Evolutionary conservation across 1,139 yeast species (phyloP), one percentile per base, ranked within the genome.

Genomic region (Pichiaceae sp.): DNA sequence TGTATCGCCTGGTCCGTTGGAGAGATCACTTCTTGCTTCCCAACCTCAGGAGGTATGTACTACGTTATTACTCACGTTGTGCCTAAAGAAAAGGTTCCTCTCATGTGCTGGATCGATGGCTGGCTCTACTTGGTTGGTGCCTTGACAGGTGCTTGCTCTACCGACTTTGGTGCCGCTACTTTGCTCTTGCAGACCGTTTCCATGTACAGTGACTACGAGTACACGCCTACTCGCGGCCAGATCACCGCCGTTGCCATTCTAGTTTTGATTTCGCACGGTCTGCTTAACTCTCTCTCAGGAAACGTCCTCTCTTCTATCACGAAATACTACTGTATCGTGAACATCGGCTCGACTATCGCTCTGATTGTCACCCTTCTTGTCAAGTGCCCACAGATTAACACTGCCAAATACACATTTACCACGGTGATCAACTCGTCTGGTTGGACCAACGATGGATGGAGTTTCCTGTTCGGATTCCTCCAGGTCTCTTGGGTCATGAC

Each of bases 11-110:
- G 68, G 38, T 68, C 80, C n/a, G 77, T 79, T 64, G 72, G 83
- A 14, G 78, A 78, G 44, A 59, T 78, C 37, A 80, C 81, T 1
- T 71, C 79, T 23, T 70, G 83, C n/a, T 72, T 76, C 53, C 87
- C 87, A 36, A 78, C 87, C 3, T 68, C 79, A 17, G 86, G 87
- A 40, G 87, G 86, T 6, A 62, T 78, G 49, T 78, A 77, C 54
- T 77, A 75, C 39, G 59, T 45, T 42, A 54, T 51, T 32, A 50
- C 54, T 1, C 59, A 56, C 35, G 62, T 59, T 24, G 59, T 55
- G 12, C 63, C 64, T 2, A 48, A 55, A 38, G 43, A 47, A 30
- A 47, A 52, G 30, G 63, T 56, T 17, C 59, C 63, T 4, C 16
- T 58, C 3, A 39, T 56, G 9, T 55, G 68, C 47, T 66, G 71